Base-by-base conservation (phyloP, 2,329 filamentous ascomycete genomes). In the Hypocrella siamensis region DNA sequence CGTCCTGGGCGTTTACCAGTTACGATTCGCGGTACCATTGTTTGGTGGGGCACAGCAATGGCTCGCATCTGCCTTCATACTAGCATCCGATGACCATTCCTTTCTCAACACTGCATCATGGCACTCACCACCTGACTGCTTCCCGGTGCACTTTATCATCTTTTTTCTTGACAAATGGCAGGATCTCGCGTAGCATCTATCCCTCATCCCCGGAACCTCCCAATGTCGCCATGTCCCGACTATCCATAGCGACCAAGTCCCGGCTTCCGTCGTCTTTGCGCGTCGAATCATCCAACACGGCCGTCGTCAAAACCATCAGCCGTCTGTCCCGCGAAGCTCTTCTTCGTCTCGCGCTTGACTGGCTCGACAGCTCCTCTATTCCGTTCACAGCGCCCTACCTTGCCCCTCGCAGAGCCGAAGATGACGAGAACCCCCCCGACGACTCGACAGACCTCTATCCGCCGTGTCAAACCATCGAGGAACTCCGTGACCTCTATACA, bases 311-410 rank as follows among this genome's bases (percentile, higher is more conserved):
- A 51, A 63, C 69, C 26, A 63, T 93, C 30, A 67, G 62, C 37
- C 76, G 75, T 33, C 65, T 92, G 14, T 79, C 81, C 2, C 75
- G 83, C 31, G 60, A 75, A 29, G 74, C 79, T 0, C 67, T 93
- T 16, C 57, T 90, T 17, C 70, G 74, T 0, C 65, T 93, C 7
- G 79, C 70, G 1, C 64, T 85, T 16, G 68, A 79, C 56, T 93
- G 84, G 84, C 71, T 92, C 3, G 70, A 78, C 35, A 70, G 77
- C 30, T 60, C 65, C 39, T 76, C 79, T 39, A 60, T 73, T 26
- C 53, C 65, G 65, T 46, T 65, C 79, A 28, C 61, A 47, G 38
- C 51, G 25, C 45, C 51, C 6, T 51, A 53, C 31, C 43, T 61
- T 3, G 19, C 31, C 5, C 33, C 12, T 32, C 47, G 46, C 36